A percentile compares a stretch with the other conserved stretches of the same genome.
Conservation (phyloP, 1,139 yeast species). For the Debaryomycetaceae sp. region DNA sequence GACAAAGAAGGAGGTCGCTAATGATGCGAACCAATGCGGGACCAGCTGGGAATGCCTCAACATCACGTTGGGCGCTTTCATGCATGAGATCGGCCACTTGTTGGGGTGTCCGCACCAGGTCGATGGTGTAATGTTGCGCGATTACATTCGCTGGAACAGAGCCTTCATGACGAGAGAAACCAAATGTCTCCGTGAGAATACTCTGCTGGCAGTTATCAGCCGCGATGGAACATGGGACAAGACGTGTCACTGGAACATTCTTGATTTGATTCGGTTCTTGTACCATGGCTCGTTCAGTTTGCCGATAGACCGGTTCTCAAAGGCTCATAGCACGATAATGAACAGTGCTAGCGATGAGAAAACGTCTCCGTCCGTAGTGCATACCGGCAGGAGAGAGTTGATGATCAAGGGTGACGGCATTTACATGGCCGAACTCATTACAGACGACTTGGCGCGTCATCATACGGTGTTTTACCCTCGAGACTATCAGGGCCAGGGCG, state of each 20-base stretch:
- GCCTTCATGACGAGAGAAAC: slow-evolving; percentile 69
- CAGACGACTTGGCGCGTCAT: slow-evolving; percentile 54
- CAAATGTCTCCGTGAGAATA: slow-evolving; percentile 38
- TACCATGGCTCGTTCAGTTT: slow-evolving; percentile 71
- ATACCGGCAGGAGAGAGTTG: slow-evolving; percentile 30
- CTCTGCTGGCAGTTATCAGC: slow-evolving; percentile 31
- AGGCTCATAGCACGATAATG: slow-evolving; percentile 13
- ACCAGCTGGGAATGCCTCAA: slow-evolving; percentile 85
- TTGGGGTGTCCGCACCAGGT: slow-evolving; percentile 91
- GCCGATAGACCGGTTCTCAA: slow-evolving; percentile 48
- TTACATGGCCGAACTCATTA: slow-evolving; percentile 56
- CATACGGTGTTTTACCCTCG: slow-evolving; percentile 51
- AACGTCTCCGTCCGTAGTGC: slow-evolving; percentile 16
- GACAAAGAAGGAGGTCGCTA: slow-evolving; percentile 65
- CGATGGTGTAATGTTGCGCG: slow-evolving; percentile 82
- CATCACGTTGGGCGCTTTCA: slow-evolving; percentile 82
- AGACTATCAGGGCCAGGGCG: slow-evolving; percentile 48
- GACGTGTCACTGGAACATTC: slow-evolving; percentile 72
- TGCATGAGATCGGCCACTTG: slow-evolving; percentile 91
- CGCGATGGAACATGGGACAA: slow-evolving; percentile 45
- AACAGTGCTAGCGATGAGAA: slow-evolving; percentile 11
- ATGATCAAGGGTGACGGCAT: slow-evolving; percentile 52
- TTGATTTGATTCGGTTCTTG: slow-evolving; percentile 68
- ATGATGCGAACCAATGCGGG: slow-evolving; percentile 77
- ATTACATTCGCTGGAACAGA: slow-evolving; percentile 70